A percentile compares a stretch with the other conserved stretches of the same genome.
Evolutionary conservation across 805 yeast species (phyloP).

Genomic region (Sungouiozyma ichnusensis): DNA sequence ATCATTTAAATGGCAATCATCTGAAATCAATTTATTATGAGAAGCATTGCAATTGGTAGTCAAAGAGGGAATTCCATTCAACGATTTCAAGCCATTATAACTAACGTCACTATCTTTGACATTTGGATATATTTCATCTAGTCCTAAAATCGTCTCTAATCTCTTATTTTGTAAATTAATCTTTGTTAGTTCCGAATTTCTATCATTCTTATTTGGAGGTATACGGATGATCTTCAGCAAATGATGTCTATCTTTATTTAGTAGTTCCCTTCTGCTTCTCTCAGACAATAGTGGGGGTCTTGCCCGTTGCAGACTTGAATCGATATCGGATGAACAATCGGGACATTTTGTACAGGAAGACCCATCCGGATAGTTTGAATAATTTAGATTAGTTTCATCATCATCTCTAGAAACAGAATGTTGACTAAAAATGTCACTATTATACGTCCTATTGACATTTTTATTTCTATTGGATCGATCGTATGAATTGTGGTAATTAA

Average conservation of each 20-base stretch:
- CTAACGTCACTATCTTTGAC: conserved; percentile 11
- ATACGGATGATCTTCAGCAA: not conserved
- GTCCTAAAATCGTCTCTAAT: conserved; percentile 12
- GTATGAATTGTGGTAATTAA: not conserved
- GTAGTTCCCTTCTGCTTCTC: not conserved
- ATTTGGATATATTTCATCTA: conserved; percentile 16
- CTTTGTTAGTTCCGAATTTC: not conserved
- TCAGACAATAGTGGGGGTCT: not conserved
- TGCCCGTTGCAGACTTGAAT: not conserved
- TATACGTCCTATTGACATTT: not conserved
- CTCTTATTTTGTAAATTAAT: conserved; percentile 2
- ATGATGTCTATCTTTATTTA: conserved; percentile 1
- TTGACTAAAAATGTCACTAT: not conserved
- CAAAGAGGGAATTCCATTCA: conserved; percentile 16
- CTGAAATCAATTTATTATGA: conserved; percentile 3
- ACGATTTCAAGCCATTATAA: conserved; percentile 15
- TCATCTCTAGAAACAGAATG: not conserved
- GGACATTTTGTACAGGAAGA: not conserved
- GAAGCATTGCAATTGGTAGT: conserved; percentile 4
- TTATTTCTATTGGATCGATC: not conserved
- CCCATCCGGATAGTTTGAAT: not conserved
- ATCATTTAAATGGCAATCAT: conserved; percentile 1
- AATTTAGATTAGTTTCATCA: not conserved
- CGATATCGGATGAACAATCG: not conserved
- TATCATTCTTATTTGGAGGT: not conserved